These are phyloP conservation scores for Pascua sp. DNA, from an alignment of 1,284 basidiomycete species.

Conservation along the genomic window DNA sequence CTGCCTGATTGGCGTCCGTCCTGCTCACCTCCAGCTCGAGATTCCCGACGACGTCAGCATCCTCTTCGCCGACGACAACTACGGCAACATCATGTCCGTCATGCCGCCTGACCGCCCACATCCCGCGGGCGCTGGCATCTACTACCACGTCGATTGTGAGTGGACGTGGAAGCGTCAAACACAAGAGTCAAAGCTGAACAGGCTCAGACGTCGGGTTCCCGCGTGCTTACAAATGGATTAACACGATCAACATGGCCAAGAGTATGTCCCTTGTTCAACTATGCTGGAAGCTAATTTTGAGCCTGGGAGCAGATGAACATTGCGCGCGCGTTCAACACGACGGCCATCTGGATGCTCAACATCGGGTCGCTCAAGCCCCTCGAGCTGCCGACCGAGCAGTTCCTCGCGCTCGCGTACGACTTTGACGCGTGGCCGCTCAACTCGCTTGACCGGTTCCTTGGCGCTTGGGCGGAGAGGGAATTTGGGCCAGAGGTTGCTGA, in stretches of 20 bases:
- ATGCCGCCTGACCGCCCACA: slow-evolving; percentile 57
- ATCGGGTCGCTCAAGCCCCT: slow-evolving; percentile 30
- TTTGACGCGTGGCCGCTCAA: slow-evolving; percentile 25
- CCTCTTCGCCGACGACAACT: slow-evolving; percentile 45
- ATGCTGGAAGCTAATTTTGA: background rate
- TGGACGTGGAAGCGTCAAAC: slow-evolving; percentile 2
- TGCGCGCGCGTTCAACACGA: slow-evolving; percentile 18
- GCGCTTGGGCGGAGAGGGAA: slow-evolving; percentile 25
- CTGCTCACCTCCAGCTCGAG: slow-evolving; percentile 13
- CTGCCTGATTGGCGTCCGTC: background rate
- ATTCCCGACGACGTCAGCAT: slow-evolving; percentile 40
- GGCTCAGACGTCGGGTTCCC: slow-evolving; percentile 43
- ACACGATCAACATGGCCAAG: slow-evolving; percentile 31
- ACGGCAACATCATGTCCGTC: slow-evolving; percentile 44
- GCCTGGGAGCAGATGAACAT: slow-evolving; percentile 20
- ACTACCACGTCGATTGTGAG: slow-evolving; percentile 59
- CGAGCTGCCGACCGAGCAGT: slow-evolving; percentile 18
- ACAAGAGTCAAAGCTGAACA: too few relatives aligned
- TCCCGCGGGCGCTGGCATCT: slow-evolving; percentile 62
- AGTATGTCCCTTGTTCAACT: slow-evolving; percentile 8
- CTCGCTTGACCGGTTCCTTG: slow-evolving; percentile 18
- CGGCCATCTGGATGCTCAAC: slow-evolving; percentile 30
- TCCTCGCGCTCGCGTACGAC: slow-evolving; percentile 22
- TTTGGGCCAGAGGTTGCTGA: slow-evolving; percentile 22
- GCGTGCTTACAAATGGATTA: slow-evolving; percentile 48